Conservation (phyloP, 495 filamentous ascomycete species). For the Astrothelium subdiscretum region DNA sequence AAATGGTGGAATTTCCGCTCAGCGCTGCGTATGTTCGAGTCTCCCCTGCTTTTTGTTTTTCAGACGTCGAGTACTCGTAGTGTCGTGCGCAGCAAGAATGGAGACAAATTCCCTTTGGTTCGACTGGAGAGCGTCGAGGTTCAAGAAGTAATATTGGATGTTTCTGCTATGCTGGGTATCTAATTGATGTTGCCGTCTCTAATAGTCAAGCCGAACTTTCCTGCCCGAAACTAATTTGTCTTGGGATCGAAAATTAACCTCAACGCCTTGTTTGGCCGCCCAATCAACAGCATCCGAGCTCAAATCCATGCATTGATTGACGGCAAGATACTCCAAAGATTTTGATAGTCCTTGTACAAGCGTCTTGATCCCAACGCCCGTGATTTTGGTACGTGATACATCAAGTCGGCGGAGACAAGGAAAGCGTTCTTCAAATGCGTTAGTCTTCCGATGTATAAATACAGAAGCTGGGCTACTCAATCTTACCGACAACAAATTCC, state of each 20-base stretch:
- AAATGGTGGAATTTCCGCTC: no score
- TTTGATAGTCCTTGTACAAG: conserved; percentile 8
- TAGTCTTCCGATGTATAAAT: not conserved
- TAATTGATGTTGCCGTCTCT: no score
- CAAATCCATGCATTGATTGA: conserved; percentile 19
- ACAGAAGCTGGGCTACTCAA: not conserved
- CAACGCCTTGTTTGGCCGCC: conserved; percentile 19
- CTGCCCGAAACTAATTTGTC: not conserved
- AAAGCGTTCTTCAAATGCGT: not conserved
- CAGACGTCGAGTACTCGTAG: no score
- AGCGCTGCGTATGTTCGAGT: no score
- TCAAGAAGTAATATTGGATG: no score
- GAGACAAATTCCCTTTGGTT: no score
- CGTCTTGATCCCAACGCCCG: conserved; percentile 24
- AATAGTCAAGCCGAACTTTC: not conserved
- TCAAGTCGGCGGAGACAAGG: conserved; percentile 12
- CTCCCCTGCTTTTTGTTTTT: no score
- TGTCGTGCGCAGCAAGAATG: no score
- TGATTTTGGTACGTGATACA: conserved; percentile 16
- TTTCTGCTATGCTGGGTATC: no score
- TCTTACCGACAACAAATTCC: not conserved
- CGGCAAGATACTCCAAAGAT: conserved; percentile 15
- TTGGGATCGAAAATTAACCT: conserved; percentile 10
- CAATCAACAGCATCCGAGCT: conserved; percentile 24
- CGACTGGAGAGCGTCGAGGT: no score